phyloP scores from a whole-genome alignment of 2,329 filamentous ascomycete genomes.

The Aspergillus amoenus region DNA sequence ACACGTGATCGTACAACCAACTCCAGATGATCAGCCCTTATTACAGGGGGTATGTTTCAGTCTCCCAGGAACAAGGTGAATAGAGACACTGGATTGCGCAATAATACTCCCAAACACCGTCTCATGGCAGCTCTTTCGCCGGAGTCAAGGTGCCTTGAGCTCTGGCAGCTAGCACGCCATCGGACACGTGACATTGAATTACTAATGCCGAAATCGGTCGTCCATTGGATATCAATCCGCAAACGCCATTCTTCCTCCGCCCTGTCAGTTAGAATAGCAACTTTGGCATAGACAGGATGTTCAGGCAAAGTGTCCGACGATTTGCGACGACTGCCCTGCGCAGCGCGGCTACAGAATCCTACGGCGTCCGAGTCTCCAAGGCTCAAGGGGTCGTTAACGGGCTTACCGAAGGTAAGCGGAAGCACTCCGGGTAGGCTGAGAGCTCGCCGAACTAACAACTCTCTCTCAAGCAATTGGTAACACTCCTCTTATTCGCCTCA shows the following conservation, averaged over 20 bases:
- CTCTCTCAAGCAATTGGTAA: conserved; percentile 79
- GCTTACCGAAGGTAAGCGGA: conserved; percentile 70
- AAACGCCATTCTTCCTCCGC: conserved; percentile 1
- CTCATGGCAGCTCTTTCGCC: background rate
- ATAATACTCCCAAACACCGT: background rate
- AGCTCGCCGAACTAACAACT: background rate
- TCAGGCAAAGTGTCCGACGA: conserved; percentile 65
- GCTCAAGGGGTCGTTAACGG: conserved; percentile 77
- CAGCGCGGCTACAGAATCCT: conserved; percentile 45
- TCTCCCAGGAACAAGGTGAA: background rate
- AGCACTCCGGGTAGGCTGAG: background rate
- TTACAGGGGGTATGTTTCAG: background rate
- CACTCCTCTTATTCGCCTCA: conserved; percentile 88
- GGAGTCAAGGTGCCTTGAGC: background rate
- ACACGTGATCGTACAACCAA: conserved; percentile 19
- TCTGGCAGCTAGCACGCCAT: background rate
- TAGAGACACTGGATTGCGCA: background rate
- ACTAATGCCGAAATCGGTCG: conserved; percentile 27
- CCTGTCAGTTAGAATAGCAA: conserved; percentile 2
- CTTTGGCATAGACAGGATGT: conserved; percentile 53
- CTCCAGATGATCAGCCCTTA: background rate
- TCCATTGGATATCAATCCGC: background rate
- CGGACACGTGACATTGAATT: conserved; percentile 7
- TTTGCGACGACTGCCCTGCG: conserved; percentile 63
- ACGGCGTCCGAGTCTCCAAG: conserved; percentile 71